Conservation (phyloP, 148 eudicot species). For the Tetragonia tetragonoides region DNA sequence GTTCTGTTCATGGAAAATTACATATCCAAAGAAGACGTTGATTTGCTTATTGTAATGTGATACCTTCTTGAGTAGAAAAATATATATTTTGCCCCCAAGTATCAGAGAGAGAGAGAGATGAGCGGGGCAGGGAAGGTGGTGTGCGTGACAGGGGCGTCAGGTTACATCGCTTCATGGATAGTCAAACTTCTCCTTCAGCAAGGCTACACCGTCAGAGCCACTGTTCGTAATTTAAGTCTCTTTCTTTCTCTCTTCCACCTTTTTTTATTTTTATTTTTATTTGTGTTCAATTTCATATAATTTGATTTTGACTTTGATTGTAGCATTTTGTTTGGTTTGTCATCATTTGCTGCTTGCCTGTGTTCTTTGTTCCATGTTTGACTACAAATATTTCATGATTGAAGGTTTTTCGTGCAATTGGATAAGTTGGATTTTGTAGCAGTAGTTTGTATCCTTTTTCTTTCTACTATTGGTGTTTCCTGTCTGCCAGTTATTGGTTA, state of each 20-base stretch:
- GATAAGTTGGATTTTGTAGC: not conserved
- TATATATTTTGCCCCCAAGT: too few relatives aligned
- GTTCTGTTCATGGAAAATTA: too few relatives aligned
- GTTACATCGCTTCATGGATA: constrained; percentile 27
- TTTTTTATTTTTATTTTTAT: not conserved
- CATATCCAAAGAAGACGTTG: too few relatives aligned
- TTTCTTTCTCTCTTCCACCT: not conserved
- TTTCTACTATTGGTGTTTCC: too few relatives aligned
- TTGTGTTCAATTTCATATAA: not conserved
- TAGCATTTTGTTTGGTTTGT: not conserved
- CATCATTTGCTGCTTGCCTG: too few relatives aligned
- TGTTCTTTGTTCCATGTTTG: not conserved
- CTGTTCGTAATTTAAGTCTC: constrained; percentile 33
- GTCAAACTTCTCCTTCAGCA: constrained; percentile 39
- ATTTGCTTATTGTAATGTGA: too few relatives aligned
- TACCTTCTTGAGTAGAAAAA: too few relatives aligned
- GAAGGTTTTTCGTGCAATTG: not conserved
- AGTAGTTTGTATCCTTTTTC: too few relatives aligned
- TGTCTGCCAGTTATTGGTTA: too few relatives aligned
- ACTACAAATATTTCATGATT: too few relatives aligned
- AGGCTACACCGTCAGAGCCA: constrained; percentile 42
- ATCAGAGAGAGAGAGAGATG: constrained; percentile 19
- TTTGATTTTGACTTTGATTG: not conserved
- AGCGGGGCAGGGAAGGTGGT: constrained; percentile 26
- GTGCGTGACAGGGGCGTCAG: constrained; percentile 37